phyloP scores from a whole-genome alignment of 371 early-diverging fungal species.

The Mucor sp. region DNA sequence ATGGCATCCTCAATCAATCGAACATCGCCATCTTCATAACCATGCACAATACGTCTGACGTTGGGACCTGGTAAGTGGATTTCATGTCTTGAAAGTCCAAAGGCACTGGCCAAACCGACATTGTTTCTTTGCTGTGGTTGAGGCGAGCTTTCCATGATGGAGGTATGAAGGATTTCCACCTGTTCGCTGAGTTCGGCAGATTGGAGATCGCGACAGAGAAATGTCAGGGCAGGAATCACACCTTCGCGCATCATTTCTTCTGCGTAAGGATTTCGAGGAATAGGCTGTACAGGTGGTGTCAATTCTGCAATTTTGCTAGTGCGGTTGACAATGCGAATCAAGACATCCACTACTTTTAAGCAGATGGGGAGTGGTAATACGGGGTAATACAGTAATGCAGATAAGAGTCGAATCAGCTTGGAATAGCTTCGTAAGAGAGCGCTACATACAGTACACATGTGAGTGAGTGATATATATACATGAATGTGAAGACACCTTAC shows the following conservation, averaged over 20 bases:
- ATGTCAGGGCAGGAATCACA: slow-evolving; percentile 10
- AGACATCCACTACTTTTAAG: slow-evolving; percentile 13
- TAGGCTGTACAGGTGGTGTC: slow-evolving; percentile 6
- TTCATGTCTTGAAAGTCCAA: slow-evolving; percentile 8
- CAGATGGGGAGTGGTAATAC: neutral
- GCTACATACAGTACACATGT: neutral
- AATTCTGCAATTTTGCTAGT: slow-evolving; percentile 17
- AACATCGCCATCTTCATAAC: slow-evolving; percentile 48
- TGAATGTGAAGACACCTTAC: neutral
- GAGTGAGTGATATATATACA: neutral
- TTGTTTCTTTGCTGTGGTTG: neutral
- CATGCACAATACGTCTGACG: slow-evolving; percentile 33
- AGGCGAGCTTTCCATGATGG: neutral
- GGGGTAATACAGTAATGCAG: slow-evolving; percentile 9
- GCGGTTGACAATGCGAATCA: slow-evolving; percentile 14
- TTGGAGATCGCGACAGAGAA: neutral
- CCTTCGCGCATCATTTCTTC: slow-evolving; percentile 22
- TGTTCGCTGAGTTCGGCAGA: slow-evolving; percentile 7
- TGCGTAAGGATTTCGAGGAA: slow-evolving; percentile 10
- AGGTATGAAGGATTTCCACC: slow-evolving; percentile 4
- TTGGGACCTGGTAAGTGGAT: neutral
- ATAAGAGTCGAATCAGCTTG: neutral
- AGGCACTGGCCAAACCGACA: slow-evolving; percentile 4
- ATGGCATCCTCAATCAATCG: slow-evolving; percentile 46
- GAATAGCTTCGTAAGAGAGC: slow-evolving; percentile 10